Base-by-base conservation (phyloP, 176 grass and related monocot species). In the Pontederia crassipes region DNA sequence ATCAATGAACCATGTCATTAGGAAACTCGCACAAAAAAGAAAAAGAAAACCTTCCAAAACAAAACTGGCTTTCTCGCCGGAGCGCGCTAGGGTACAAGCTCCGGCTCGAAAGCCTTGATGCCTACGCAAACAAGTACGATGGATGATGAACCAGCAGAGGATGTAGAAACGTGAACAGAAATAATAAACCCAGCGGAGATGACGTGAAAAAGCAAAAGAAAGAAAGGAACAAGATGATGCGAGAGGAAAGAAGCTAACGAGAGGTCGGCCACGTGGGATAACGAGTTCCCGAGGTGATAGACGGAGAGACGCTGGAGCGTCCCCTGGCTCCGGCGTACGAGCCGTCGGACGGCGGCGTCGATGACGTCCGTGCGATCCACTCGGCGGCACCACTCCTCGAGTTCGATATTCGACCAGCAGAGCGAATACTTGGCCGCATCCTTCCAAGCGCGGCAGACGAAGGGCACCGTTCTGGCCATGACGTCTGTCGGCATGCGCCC, bases 371-470 rank as follows among this genome's bases (percentile, higher is more conserved):
- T 52, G 72, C 72, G 62, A 49, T 79, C 71, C 48, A 88, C 64
- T 58, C 85, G 85, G 64, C 69, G 85, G 72, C 85, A 88, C 80
- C 85, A 88, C 24, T 65, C 54, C 59, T 88, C 85, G 18, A 88
- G 59, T 76, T 80, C 73, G 28, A 83, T 70, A 9, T 82, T 72
- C 1, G 75, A 75, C 75, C 79, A 87, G 75, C 81, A 46, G 66
- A 82, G 72, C 67, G 78, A 75, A 71, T 55, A 68, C 61, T 49
- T 29, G 27, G 26, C 61, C 20, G 57, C 84, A 17, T 68, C 71
- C 48, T 66, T 54, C 84, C 84, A 86, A 46, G 61, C 67, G 70
- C 62, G 64, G 84, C 84, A 86, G 17, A 86, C 84, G 61, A n/a
- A 69, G 75, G 84, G 66, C 52, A 76, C 48, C 28, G 74, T 64